Conservation (phyloP, 2,329 filamentous ascomycete species). For the Penicillium corylophilum region DNA sequence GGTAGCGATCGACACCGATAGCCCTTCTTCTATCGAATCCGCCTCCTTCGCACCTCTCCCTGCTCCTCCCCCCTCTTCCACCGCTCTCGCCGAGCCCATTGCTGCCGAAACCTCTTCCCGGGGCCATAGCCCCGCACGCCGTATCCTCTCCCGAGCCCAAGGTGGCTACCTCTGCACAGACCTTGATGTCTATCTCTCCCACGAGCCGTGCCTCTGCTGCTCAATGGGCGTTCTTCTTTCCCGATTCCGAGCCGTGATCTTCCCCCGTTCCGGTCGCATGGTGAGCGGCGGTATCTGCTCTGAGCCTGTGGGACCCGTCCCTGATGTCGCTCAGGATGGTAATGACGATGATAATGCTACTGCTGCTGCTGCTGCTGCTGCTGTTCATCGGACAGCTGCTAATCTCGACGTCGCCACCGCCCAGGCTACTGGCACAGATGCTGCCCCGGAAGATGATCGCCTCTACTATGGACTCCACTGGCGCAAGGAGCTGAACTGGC, state of each 20-base stretch:
- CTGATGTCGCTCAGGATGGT: conserved; percentile 5
- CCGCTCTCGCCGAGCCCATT: conserved; percentile 1
- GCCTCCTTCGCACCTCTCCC: conserved; percentile 5
- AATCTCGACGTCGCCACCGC: neutral
- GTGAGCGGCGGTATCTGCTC: conserved; percentile 79
- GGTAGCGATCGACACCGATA: neutral
- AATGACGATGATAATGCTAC: conserved; percentile 9
- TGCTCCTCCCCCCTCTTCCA: conserved; percentile 10
- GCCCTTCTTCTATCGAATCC: neutral
- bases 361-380: too few species aligned
- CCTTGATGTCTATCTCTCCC: conserved; percentile 88
- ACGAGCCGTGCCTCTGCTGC: conserved; percentile 96
- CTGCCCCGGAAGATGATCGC: conserved; percentile 7
- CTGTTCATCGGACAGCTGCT: conserved; percentile 13
- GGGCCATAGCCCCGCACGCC: conserved; percentile 48
- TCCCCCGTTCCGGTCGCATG: conserved; percentile 65
- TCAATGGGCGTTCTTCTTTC: conserved; percentile 96
- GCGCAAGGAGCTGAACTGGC: conserved; percentile 57
- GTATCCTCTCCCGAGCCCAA: conserved; percentile 67
- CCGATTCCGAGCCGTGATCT: conserved; percentile 81
- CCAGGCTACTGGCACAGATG: conserved; percentile 9
- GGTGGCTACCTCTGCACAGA: conserved; percentile 93
- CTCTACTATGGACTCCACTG: conserved; percentile 61
- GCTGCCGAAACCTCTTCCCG: neutral
- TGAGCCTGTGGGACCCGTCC: conserved; percentile 49